Conservation (phyloP, 768 basidiomycete species). For the Trichaptum fuscoviolaceum region DNA sequence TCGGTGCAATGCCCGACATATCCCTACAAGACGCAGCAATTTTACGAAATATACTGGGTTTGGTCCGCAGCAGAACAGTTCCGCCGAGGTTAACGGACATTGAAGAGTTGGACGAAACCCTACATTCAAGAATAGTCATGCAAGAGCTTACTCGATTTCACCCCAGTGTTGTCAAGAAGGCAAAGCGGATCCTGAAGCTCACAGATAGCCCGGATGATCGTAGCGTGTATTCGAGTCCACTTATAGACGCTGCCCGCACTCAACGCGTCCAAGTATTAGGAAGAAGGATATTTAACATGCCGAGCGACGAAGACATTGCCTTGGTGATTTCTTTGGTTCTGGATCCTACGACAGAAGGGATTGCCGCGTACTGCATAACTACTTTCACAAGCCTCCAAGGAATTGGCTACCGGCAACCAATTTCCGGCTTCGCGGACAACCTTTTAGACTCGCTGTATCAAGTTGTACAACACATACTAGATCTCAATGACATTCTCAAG, state of each 20-base stretch:
- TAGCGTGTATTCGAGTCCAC: background rate
- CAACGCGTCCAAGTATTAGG: conserved; percentile 30
- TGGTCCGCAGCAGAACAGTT: conserved; percentile 13
- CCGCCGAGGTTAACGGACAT: conserved; percentile 33
- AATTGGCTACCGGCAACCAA: conserved; percentile 15
- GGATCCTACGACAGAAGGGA: conserved; percentile 31
- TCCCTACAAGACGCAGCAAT: conserved; percentile 38
- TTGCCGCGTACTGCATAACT: conserved; percentile 34
- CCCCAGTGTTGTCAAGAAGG: conserved; percentile 35
- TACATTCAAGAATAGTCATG: conserved; percentile 25
- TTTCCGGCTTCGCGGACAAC: conserved; percentile 22
- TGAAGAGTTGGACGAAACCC: conserved; percentile 39
- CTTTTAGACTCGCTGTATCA: conserved; percentile 33
- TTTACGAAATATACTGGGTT: conserved; percentile 35
- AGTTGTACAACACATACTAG: conserved; percentile 31
- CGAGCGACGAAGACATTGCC: conserved; percentile 39
- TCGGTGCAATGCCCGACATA: conserved; percentile 45
- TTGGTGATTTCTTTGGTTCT: conserved; percentile 38
- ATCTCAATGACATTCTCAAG: conserved; percentile 13
- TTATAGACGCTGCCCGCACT: background rate
- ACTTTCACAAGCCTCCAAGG: conserved; percentile 22
- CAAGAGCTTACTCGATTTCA: conserved; percentile 25
- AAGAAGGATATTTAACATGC: conserved; percentile 40
- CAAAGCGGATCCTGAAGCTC: conserved; percentile 34
- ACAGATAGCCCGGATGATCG: conserved; percentile 10